Evolutionary conservation across 441 rosid species (phyloP).

Genomic region (Geranium incanum): DNA sequence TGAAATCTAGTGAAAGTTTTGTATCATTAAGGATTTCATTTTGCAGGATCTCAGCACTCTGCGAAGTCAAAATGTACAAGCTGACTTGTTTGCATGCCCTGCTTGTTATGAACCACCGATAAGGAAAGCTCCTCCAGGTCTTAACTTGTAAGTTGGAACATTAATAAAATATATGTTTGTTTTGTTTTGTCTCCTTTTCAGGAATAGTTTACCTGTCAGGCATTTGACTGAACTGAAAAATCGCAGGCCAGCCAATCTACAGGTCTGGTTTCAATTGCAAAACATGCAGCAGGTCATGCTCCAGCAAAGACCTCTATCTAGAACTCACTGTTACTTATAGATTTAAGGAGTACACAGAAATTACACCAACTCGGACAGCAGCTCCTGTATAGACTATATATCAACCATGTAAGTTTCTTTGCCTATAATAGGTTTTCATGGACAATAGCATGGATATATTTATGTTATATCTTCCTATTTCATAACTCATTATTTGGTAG

Average conservation of each 20-base stretch:
- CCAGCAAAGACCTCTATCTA: conserved; percentile 71
- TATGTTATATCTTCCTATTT: not conserved
- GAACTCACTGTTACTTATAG: conserved; percentile 76
- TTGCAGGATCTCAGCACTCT: conserved; percentile 37
- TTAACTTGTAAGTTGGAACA: conserved; percentile 56
- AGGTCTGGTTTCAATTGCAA: conserved; percentile 84
- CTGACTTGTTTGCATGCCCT: conserved; percentile 66
- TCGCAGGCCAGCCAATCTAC: conserved; percentile 71
- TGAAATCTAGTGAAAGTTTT: not conserved
- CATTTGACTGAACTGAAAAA: conserved; percentile 7
- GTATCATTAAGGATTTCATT: conserved; percentile 15
- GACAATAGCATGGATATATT: not conserved
- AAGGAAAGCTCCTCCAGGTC: conserved; percentile 86
- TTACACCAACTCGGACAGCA: conserved; percentile 54
- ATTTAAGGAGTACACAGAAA: conserved; percentile 56
- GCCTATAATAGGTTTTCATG: conserved; percentile 8
- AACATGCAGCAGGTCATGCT: conserved; percentile 67
- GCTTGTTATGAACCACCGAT: conserved; percentile 70
- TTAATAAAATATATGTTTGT: conserved; percentile 7
- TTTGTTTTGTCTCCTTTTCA: not conserved
- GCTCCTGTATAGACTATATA: conserved; percentile 51
- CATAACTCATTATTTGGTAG: conserved; percentile 1
- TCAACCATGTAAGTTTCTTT: conserved; percentile 30
- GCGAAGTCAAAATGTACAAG: conserved; percentile 30
- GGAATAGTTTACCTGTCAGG: conserved; percentile 8